Percentiles rank a stretch among this genome's conserved stretches.
Evolutionary conservation across 2,329 filamentous ascomycete genomes (phyloP).

Genomic region (Zasmidium citrigriseum): DNA sequence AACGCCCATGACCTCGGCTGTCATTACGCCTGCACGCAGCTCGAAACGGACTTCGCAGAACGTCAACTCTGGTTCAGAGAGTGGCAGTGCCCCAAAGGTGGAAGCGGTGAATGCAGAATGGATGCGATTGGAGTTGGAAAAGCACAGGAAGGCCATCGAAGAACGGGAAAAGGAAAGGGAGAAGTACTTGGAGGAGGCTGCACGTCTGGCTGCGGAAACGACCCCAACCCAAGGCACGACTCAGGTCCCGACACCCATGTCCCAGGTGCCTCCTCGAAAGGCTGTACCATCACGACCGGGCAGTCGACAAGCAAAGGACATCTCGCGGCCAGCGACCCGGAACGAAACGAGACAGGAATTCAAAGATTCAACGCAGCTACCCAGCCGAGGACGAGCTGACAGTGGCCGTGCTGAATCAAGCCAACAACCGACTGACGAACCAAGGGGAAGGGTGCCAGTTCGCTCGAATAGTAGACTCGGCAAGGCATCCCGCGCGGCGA

Average conservation of each 20-base stretch:
- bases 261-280: constrained; percentile 26
- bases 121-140: constrained; percentile 47
- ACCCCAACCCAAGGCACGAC: constrained; percentile 12
- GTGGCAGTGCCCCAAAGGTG: constrained; percentile 34
- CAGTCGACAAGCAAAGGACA: constrained; percentile 15
- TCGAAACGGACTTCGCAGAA: constrained; percentile 45
- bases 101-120: constrained; percentile 43
- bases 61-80: constrained; percentile 26
- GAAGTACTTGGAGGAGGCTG: constrained; percentile 14
- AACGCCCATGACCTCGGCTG: constrained; percentile 45
- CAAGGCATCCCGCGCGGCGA: constrained; percentile 18
- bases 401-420: constrained; percentile 10
- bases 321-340: constrained; percentile 8
- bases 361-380: constrained; percentile 4
- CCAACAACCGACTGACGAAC: constrained; percentile 6
- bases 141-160: constrained; percentile 31
- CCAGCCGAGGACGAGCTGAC: constrained; percentile 12
- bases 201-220: constrained; percentile 5
- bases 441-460: constrained; percentile 13
- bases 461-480: constrained; percentile 20
- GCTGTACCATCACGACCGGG: constrained; percentile 25
- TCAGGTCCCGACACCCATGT: constrained; percentile 8
- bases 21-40: constrained; percentile 38
- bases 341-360: constrained; percentile 6
- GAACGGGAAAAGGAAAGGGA: constrained; percentile 18